phyloP scores from a whole-genome alignment of 2,329 filamentous ascomycete species.

The Epichloe baconii region DNA sequence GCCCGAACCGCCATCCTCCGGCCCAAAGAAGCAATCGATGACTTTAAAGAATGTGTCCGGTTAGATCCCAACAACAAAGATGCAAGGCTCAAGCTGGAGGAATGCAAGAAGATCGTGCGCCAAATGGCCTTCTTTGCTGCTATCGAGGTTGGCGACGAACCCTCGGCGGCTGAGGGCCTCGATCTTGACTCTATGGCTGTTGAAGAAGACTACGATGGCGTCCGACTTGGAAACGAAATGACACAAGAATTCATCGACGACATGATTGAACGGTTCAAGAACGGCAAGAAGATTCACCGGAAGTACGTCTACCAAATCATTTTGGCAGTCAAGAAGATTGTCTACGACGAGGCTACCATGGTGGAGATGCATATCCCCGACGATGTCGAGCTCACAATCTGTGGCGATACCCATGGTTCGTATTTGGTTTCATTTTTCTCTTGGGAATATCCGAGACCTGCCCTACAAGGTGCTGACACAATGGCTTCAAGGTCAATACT shows the following conservation, averaged over 20 bases:
- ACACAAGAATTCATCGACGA: conserved; percentile 94
- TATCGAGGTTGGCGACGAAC: conserved; percentile 85
- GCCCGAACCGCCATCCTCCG: conserved; percentile 84
- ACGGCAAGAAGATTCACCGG: conserved; percentile 83
- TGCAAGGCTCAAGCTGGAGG: conserved; percentile 77
- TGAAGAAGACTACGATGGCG: conserved; percentile 76
- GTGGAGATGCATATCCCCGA: conserved; percentile 76
- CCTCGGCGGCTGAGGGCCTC: conserved; percentile 81
- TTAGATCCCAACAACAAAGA: conserved; percentile 82
- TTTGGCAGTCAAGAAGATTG: conserved; percentile 74
- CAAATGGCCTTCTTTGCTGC: conserved; percentile 86
- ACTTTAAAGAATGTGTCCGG: conserved; percentile 83
- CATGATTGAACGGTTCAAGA: conserved; percentile 94
- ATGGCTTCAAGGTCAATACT: conserved; percentile 67
- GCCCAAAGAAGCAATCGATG: conserved; percentile 75
- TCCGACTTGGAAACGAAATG: conserved; percentile 67
- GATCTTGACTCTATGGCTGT: conserved; percentile 77
- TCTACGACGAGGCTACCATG: conserved; percentile 92
- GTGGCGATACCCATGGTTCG: conserved; percentile 89
- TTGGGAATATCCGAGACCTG: neutral
- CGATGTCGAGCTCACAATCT: conserved; percentile 76
- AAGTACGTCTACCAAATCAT: conserved; percentile 99
- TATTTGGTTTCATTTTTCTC: conserved; percentile 4
- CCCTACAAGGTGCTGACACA: neutral
- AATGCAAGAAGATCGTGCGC: conserved; percentile 91